Conservation (phyloP, 2,329 filamentous ascomycete species). For the Calonectria hongkongensis region DNA sequence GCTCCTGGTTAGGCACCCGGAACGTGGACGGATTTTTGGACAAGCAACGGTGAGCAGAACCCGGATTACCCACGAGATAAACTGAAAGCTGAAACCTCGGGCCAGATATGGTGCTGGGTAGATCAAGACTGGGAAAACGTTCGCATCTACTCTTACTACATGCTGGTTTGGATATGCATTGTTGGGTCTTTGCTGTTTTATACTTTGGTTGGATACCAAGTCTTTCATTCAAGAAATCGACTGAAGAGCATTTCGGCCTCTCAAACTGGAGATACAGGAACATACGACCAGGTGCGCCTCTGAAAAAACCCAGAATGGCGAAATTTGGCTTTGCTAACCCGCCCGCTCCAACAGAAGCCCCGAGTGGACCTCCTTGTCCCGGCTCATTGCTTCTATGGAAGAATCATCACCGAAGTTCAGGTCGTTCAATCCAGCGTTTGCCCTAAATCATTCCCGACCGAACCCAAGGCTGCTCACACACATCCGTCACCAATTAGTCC, state of each 20-base stretch:
- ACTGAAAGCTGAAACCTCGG: background rate
- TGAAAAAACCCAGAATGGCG: background rate
- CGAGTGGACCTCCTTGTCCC: slow-evolving; percentile 53
- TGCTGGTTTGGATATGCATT: slow-evolving; percentile 77
- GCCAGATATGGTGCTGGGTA: slow-evolving; percentile 79
- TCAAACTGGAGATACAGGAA: slow-evolving; percentile 55
- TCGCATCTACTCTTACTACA: slow-evolving; percentile 77
- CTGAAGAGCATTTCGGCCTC: slow-evolving; percentile 70
- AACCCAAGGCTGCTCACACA: slow-evolving; percentile 52
- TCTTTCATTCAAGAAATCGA: slow-evolving; percentile 75
- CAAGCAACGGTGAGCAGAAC: slow-evolving; percentile 71
- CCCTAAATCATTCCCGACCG: slow-evolving; percentile 46
- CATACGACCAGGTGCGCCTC: slow-evolving; percentile 59
- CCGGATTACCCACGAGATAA: background rate
- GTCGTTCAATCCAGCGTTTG: slow-evolving; percentile 60
- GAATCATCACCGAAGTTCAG: slow-evolving; percentile 72
- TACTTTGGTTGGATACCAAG: slow-evolving; percentile 74
- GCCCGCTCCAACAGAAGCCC: slow-evolving; percentile 33
- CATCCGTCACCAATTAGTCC: slow-evolving; percentile 47
- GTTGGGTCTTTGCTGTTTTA: slow-evolving; percentile 73
- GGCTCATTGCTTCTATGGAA: slow-evolving; percentile 66
- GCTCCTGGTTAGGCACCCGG: slow-evolving; percentile 71
- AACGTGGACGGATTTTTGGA: slow-evolving; percentile 69
- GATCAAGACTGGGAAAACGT: slow-evolving; percentile 71
- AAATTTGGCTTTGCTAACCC: slow-evolving; percentile 22